These are phyloP conservation scores for Salix exigua DNA, from an alignment of 345 rosid species.

Conservation along the genomic window DNA sequence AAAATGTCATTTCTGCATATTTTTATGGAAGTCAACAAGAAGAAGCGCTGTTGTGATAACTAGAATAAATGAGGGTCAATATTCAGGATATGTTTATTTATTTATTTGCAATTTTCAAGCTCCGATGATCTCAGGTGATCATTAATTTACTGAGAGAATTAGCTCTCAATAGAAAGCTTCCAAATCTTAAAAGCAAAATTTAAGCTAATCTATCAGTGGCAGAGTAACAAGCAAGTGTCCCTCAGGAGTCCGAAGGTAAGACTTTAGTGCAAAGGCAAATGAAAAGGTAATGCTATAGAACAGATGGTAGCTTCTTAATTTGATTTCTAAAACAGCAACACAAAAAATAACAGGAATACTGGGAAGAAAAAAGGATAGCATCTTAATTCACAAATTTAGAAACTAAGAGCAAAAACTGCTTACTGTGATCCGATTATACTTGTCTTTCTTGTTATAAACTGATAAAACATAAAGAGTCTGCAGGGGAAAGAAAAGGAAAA, in stretches of 20 bases:
- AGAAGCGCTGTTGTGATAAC: background rate
- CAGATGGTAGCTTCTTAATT: background rate
- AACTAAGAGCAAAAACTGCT: slow-evolving; percentile 26
- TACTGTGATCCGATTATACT: slow-evolving; percentile 80
- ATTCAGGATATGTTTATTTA: background rate
- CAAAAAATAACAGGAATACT: background rate
- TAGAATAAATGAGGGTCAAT: background rate
- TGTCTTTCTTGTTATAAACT: slow-evolving; percentile 91
- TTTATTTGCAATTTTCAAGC: background rate
- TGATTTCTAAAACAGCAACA: background rate
- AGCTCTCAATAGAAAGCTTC: background rate
- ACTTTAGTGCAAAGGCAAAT: background rate
- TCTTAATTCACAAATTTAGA: background rate
- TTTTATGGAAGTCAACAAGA: slow-evolving; percentile 2
- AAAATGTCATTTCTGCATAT: slow-evolving; percentile 2
- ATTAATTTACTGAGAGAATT: background rate
- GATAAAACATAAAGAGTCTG: slow-evolving; percentile 98
- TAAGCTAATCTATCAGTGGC: background rate
- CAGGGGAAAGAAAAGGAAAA: slow-evolving; percentile 18
- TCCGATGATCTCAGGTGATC: background rate
- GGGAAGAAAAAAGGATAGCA: background rate
- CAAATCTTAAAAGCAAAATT: background rate
- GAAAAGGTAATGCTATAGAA: background rate
- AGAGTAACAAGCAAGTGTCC: background rate
- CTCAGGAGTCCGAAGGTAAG: background rate